Base-by-base conservation (phyloP, 371 early-diverging fungal genomes). In the Mucor saturninus region DNA sequence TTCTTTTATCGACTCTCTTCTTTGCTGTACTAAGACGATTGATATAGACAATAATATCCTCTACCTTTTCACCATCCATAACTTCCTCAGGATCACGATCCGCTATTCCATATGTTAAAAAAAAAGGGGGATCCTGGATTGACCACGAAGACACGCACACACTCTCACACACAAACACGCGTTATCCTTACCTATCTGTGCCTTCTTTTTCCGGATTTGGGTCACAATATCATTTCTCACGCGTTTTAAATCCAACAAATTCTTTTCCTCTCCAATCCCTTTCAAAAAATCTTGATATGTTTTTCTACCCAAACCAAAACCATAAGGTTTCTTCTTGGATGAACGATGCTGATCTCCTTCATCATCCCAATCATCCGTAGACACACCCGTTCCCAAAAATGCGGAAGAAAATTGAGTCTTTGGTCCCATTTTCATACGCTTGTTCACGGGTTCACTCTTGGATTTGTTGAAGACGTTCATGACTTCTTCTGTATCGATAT, bases 61-160 rank as follows among this genome's bases (percentile, higher is more conserved):
- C 73, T n/a, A 94, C 95, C 35, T 87, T 86, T 72, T 88, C 85
- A 5, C 95, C 95, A 58, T 94, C 86, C 30, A 95, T 82, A 13
- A 91, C 80, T 53, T 93, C 93, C 62, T 87, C 86, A 39, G 85
- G 81, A 61, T 83, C 84, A 43, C 85, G 78, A 54, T 86, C 89
- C 60, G 73, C 88, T 74, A 84, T 50, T 14, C 42, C 39, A 50
- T 5, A 2, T 8, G 5, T 51, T 21, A 21, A 21, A 5, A 8
- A 30, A 52, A 37, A 15, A 21, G 21, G 21, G 21, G 0, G 21
- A 21, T 21, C 21, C 21, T 21, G 21, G 21, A 21, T 21, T 21
- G 21, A 21, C 21, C 21, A 21, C 21, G 21, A 21, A 21, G 21
- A 21, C 21, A 21, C 21, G 21, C 21, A 21, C 21, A 21, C 21